Evolutionary conservation across 1,284 basidiomycete genomes (phyloP).

Genomic region (Rhodotorula sp.): DNA sequence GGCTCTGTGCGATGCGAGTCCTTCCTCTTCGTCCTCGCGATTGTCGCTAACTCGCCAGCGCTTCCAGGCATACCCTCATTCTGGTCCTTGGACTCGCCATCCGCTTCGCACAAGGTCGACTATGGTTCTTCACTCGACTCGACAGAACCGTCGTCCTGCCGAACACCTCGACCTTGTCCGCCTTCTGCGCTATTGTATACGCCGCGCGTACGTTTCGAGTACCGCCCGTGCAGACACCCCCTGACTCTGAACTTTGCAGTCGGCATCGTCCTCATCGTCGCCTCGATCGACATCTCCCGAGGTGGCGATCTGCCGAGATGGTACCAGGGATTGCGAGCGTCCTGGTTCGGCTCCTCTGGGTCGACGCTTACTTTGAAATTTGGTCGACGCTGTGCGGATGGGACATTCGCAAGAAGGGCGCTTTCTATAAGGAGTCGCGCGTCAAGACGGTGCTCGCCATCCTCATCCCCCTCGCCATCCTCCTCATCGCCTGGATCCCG

Average conservation of each 20-base stretch:
- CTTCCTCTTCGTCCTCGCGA: neutral
- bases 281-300: constrained; percentile 1
- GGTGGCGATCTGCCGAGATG: neutral
- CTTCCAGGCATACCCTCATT: constrained; percentile 2
- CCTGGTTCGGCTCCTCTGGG: constrained; percentile 16
- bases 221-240: neutral
- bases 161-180: constrained; percentile 9
- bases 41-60: neutral
- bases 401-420: constrained; percentile 19
- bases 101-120: constrained; percentile 13
- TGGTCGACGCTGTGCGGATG: constrained; percentile 17
- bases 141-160: constrained; percentile 27
- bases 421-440: constrained; percentile 6
- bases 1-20: constrained; percentile 12
- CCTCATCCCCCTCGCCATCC: constrained; percentile 8
- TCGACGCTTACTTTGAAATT: constrained; percentile 18
- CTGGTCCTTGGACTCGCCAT: constrained; percentile 13
- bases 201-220: neutral
- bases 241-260: neutral
- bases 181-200: constrained; percentile 16
- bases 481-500: constrained; percentile 15
- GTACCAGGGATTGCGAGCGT: neutral
- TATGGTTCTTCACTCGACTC: constrained; percentile 25
- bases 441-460: constrained; percentile 1
- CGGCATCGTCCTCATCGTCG: constrained; percentile 10